Evolutionary conservation across 345 rosid genomes (phyloP), one percentile per base, ranked within the genome.

Genomic region (Hirschfeldia incana): DNA sequence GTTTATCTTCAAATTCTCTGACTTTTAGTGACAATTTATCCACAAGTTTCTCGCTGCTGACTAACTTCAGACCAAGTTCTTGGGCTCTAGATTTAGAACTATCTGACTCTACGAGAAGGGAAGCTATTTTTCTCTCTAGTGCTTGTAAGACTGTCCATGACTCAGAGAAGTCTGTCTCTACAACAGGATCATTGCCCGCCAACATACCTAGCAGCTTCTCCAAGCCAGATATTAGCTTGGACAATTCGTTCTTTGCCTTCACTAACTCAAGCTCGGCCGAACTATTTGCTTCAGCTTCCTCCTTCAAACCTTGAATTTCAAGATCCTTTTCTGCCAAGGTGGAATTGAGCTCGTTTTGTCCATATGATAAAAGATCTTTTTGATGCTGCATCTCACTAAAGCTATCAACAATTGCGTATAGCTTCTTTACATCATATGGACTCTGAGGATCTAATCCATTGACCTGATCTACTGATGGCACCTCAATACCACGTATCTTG

Each of bases 21-120:
- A 91, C 83, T 83, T 86, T 87, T 8, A 84, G 8, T 58, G 91
- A 85, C 64, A 94, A 81, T 46, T 90, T 95, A 72, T 88, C 91
- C 21, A 89, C 81, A 37, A 72, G 67, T 72, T 87, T 90, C 78
- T 92, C 92, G 84, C 97, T 91, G 62, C 80, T 88, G 33, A 80
- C 71, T 85, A 94, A 88, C 82, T 89, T 86, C 74, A 73, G 42
- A 37, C 78, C 84, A 60, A 92, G 89, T 69, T 92, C 98, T 80
- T 80, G 92, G 60, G 83, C 84, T 66, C 77, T 79, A 49, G 88
- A 82, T 70, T 83, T 92, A 59, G 91, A 86, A 84, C 84, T 86
- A 82, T 89, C 88, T 12, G 86, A 73, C 83, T 91, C 97, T 49
- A 78, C 64, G 66, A 83, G 83, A 81, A 89, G 65, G 74, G 84